Evolutionary conservation across 2,329 filamentous ascomycete genomes (phyloP).

Genomic region (Cladophialophora yegresii): DNA sequence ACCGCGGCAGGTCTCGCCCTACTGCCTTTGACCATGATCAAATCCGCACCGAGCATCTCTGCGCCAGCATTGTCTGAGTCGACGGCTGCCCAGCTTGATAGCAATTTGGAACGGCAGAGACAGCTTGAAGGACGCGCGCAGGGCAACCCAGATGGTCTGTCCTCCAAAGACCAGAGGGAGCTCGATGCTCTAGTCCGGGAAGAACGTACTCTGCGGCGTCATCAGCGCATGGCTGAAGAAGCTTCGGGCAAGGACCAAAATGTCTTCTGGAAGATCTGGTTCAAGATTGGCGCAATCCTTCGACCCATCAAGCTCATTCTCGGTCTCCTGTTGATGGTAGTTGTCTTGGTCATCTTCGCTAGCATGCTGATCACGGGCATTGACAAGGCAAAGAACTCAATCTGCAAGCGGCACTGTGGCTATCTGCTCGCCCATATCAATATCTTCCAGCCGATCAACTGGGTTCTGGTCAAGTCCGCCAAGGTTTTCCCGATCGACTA

Average conservation of each 20-base stretch:
- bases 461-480: slow-evolving; percentile 77
- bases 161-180: slow-evolving; percentile 83
- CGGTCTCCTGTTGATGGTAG: slow-evolving; percentile 72
- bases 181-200: slow-evolving; percentile 84
- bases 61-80: slow-evolving; percentile 74
- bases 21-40: slow-evolving; percentile 87
- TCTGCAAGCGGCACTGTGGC: slow-evolving; percentile 86
- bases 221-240: slow-evolving; percentile 83
- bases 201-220: slow-evolving; percentile 86
- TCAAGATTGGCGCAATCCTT: slow-evolving; percentile 77
- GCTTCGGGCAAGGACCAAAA: slow-evolving; percentile 65
- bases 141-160: slow-evolving; percentile 71
- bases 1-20: slow-evolving; percentile 86
- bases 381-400: slow-evolving; percentile 93
- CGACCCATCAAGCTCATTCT: slow-evolving; percentile 85
- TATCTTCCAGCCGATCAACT: slow-evolving; percentile 94
- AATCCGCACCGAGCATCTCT: slow-evolving; percentile 83
- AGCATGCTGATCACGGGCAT: slow-evolving; percentile 95
- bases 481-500: slow-evolving; percentile 91
- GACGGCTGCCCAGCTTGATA: slow-evolving; percentile 77
- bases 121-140: slow-evolving; percentile 84
- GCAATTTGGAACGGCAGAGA: slow-evolving; percentile 86
- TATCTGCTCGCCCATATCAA: slow-evolving; percentile 88
- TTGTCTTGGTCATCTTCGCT: slow-evolving; percentile 76
- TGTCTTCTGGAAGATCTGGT: slow-evolving; percentile 68